Evolutionary conservation across 2,329 filamentous ascomycete genomes (phyloP).

Genomic region (Cladobotryum mycophilum): DNA sequence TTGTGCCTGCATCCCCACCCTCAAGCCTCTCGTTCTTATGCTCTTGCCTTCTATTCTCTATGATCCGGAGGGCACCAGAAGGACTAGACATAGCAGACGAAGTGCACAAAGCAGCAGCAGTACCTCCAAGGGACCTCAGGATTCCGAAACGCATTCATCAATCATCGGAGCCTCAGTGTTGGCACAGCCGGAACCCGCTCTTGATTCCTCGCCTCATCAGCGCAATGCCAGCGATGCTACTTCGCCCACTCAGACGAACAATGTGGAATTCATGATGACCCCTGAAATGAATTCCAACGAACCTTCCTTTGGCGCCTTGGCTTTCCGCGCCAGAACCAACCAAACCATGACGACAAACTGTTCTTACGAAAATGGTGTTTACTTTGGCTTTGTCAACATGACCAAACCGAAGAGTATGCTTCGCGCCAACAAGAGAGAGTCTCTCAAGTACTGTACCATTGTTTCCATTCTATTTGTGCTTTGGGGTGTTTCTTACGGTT

Average conservation of each 20-base stretch:
- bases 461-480: slow-evolving; percentile 80
- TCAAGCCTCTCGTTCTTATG: slow-evolving; percentile 75
- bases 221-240: neutral
- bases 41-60: slow-evolving; percentile 52
- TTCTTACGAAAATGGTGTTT: slow-evolving; percentile 41
- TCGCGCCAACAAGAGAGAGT: slow-evolving; percentile 55
- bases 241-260: slow-evolving; percentile 21
- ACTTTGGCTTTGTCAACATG: slow-evolving; percentile 75
- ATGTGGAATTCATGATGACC: slow-evolving; percentile 42
- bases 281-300: slow-evolving; percentile 26
- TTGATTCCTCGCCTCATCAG: slow-evolving; percentile 1
- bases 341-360: slow-evolving; percentile 31
- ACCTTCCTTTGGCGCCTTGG: neutral
- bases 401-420: slow-evolving; percentile 64
- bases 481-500: slow-evolving; percentile 86
- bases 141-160: slow-evolving; percentile 24
- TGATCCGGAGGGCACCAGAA: slow-evolving; percentile 40
- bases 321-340: slow-evolving; percentile 20
- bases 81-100: slow-evolving; percentile 6
- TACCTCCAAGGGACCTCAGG: slow-evolving; percentile 23
- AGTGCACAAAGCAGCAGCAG: slow-evolving; percentile 19
- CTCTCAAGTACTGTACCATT: slow-evolving; percentile 63
- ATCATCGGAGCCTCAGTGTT: slow-evolving; percentile 16
- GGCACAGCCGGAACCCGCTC: slow-evolving; percentile 19
- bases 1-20: slow-evolving; percentile 83